Percentiles rank a stretch among this genome's conserved stretches.
phyloP scores from a whole-genome alignment of 2,329 filamentous ascomycete genomes.

The Curvularia sp. region DNA sequence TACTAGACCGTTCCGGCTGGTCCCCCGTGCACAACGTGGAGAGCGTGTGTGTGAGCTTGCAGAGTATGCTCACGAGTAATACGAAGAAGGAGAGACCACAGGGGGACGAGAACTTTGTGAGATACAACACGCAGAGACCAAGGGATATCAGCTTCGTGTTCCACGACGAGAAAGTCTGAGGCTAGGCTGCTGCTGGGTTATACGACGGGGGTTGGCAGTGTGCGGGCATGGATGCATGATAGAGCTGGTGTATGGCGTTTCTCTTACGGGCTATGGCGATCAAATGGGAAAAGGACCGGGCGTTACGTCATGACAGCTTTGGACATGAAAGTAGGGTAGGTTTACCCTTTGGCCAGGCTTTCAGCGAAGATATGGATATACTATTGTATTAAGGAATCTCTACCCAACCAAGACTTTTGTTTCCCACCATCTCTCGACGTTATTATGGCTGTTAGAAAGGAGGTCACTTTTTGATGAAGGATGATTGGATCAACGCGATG shows the following conservation, averaged over 20 bases:
- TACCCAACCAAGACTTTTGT: background rate
- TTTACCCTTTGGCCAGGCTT: background rate
- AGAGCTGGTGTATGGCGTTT: conserved; percentile 4
- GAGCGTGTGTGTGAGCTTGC: conserved; percentile 94
- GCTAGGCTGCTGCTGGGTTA: background rate
- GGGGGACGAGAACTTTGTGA: conserved; percentile 89
- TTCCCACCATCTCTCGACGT: background rate
- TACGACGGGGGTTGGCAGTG: background rate
- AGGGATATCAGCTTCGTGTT: conserved; percentile 93
- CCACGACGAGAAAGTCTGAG: conserved; percentile 75
- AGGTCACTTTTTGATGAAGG: background rate
- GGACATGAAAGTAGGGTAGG: background rate
- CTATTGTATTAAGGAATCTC: background rate
- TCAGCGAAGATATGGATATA: background rate
- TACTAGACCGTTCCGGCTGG: conserved; percentile 89
- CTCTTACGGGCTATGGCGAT: background rate
- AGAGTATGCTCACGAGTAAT: conserved; percentile 98
- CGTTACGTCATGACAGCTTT: background rate
- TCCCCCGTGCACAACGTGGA: conserved; percentile 97
- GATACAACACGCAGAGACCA: conserved; percentile 77
- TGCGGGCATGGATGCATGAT: background rate
- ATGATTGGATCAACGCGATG: too few species aligned
- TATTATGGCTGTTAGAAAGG: background rate
- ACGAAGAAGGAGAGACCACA: conserved; percentile 87
- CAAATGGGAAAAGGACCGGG: background rate